Evolutionary conservation across 2,329 filamentous ascomycete genomes (phyloP).

Genomic region (Pseudogymnoascus pannorum): DNA sequence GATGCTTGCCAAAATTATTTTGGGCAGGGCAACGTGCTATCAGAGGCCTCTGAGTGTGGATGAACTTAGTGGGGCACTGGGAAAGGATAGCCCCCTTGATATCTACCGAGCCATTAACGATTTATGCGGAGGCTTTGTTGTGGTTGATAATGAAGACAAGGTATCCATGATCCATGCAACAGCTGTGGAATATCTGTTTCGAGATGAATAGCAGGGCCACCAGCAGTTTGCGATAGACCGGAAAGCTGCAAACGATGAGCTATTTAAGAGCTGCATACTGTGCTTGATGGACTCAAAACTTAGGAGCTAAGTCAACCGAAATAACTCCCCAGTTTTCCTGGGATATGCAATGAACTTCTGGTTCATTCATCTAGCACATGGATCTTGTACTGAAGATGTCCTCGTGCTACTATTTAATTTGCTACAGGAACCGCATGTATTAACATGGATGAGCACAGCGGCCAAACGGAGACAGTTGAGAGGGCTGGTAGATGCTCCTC

Average conservation of each 20-base stretch:
- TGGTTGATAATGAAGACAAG: slow-evolving; percentile 25
- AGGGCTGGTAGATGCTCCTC: neutral
- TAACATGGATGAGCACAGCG: neutral
- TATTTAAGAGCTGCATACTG: neutral
- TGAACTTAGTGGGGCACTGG: slow-evolving; percentile 13
- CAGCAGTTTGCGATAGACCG: neutral
- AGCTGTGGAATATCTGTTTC: slow-evolving; percentile 29
- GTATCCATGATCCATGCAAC: slow-evolving; percentile 31
- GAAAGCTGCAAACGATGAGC: neutral
- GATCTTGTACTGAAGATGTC: neutral
- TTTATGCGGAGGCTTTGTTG: slow-evolving; percentile 29
- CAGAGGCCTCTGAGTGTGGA: neutral
- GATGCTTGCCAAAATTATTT: slow-evolving; percentile 12
- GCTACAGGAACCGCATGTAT: neutral
- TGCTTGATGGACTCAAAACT: neutral
- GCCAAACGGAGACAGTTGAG: neutral
- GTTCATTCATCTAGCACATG: neutral
- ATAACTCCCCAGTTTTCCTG: neutral
- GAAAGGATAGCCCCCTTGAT: slow-evolving; percentile 19
- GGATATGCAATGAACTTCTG: neutral
- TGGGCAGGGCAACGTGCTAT: slow-evolving; percentile 11
- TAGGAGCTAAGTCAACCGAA: neutral
- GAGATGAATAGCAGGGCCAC: neutral
- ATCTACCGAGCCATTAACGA: slow-evolving; percentile 23
- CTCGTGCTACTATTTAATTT: neutral